Percentiles rank a stretch among this genome's conserved stretches.
Evolutionary conservation across 352 stramenopile species (phyloP).

Genomic region (Albugo laibachii): DNA sequence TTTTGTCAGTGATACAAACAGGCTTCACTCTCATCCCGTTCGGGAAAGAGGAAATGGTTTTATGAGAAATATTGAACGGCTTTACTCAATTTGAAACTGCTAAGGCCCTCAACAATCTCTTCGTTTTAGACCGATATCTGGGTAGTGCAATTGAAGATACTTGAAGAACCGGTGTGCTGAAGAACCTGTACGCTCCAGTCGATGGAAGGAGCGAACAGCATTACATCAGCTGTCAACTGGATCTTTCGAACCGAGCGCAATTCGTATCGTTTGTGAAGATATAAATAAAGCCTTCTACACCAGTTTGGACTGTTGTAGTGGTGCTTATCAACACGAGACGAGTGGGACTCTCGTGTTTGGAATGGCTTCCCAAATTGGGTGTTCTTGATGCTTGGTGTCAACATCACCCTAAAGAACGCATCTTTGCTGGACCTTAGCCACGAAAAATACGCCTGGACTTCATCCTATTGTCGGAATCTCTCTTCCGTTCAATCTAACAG

Average conservation of each 20-base stretch:
- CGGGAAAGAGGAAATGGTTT: no score
- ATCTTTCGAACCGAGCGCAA: neutral
- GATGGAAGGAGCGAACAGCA: no score
- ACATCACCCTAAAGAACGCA: slow-evolving; percentile 1
- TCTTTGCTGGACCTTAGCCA: slow-evolving; percentile 2
- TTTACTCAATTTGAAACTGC: no score
- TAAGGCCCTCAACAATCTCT: no score
- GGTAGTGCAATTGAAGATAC: no score
- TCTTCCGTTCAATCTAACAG: neutral
- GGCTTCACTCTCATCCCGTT: no score
- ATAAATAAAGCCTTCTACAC: slow-evolving; percentile 3
- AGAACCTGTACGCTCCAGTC: no score
- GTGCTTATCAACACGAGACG: neutral
- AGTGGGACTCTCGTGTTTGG: neutral
- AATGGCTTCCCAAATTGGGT: slow-evolving; percentile 4
- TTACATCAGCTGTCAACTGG: no score
- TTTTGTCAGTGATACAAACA: no score
- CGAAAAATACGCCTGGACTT: slow-evolving; percentile 11
- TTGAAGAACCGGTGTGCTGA: no score
- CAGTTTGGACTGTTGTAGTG: neutral
- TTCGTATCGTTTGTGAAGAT: slow-evolving; percentile 7
- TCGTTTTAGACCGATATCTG: no score
- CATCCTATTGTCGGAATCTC: slow-evolving; percentile 3
- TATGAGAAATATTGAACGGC: no score
- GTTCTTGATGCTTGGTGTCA: slow-evolving; percentile 8